Evolutionary conservation across 768 basidiomycete species (phyloP), one percentile per base, ranked within the genome.

Genomic region (Royoungia palumana): DNA sequence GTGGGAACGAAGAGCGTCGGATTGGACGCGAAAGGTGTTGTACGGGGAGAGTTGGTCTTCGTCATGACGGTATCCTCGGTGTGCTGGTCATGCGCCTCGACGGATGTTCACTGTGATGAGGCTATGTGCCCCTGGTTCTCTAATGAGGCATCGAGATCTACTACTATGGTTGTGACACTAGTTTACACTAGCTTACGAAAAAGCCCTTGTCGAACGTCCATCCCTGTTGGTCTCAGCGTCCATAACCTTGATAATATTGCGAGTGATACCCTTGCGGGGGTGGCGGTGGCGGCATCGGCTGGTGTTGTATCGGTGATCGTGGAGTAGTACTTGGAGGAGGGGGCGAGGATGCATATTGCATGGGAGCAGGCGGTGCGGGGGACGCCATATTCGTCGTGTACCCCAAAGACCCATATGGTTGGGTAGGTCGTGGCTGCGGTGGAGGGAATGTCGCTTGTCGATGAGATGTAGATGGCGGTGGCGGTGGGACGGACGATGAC

Each of bases 1-100:
- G 28, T 76, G 75, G 72, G 81, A 82, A 47, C 70, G 60, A 28
- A 70, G 68, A 6, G 73, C 71, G 25, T 67, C 68, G 38, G 74
- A 71, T 6, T 78, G 78, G 79, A 75, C 78, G 20, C 61, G 61
- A 55, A 72, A 60, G 37, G 41, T 74, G 48, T 40, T 83, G 43
- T 79, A 80, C 57, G 76, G 50, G n/a, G 40, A 32, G 28, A 12
- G 28, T 3, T 28, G 28, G 28, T 28, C 28, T 2, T 28, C 28
- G 5, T 28, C 28, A 12, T 28, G 28, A 28, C 28, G 11, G 10
- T 27, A 10, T 27, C 24, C 24, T 4, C 4, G 10, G 25, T 9
- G 25, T 9, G 25, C 25, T 5, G 10, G 7, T 9, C 8, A 27
- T 9, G 10, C 25, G 25, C 25, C 24, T 24, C 7, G 24, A 7